Conservation (phyloP, 768 basidiomycete genomes). For the Lentinus brumalis region DNA sequence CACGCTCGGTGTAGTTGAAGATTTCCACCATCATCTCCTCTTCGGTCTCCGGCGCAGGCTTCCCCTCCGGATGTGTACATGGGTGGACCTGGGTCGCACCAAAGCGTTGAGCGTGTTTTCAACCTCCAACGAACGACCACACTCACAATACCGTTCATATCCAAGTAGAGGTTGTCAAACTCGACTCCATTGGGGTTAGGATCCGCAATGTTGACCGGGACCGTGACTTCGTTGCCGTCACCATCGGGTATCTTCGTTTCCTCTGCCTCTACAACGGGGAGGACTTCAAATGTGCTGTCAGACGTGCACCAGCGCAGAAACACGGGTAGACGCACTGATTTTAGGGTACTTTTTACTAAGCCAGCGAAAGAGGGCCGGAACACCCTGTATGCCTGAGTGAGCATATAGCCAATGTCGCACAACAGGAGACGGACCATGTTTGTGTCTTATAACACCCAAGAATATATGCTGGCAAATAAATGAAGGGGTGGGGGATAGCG, state of each 20-base stretch:
- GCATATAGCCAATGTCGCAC: background rate
- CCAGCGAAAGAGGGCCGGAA: constrained; percentile 98
- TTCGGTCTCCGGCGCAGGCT: constrained; percentile 96
- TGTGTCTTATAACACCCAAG: background rate
- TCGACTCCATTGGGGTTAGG: constrained; percentile 96
- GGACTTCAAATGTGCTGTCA: constrained; percentile 45
- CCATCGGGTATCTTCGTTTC: constrained; percentile 67
- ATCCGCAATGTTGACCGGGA: constrained; percentile 76
- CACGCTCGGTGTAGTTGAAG: constrained; percentile 94
- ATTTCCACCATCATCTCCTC: constrained; percentile 99
- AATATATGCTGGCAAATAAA: background rate
- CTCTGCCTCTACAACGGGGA: constrained; percentile 83
- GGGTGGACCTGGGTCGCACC: constrained; percentile 76
- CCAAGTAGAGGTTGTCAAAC: constrained; percentile 95
- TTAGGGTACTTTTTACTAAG: constrained; percentile 98
- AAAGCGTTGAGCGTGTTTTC: background rate
- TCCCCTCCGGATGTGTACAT: constrained; percentile 98
- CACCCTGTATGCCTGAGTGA: constrained; percentile 61
- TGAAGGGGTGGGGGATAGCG: background rate
- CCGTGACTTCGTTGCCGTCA: constrained; percentile 63
- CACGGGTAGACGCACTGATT: constrained; percentile 62
- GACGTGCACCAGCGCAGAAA: background rate
- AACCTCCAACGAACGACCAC: background rate
- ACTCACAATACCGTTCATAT: constrained; percentile 98
- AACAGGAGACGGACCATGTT: constrained; percentile 16